phyloP scores from a whole-genome alignment of 1,284 basidiomycete genomes.

The Cryptococcus deneoformans region DNA sequence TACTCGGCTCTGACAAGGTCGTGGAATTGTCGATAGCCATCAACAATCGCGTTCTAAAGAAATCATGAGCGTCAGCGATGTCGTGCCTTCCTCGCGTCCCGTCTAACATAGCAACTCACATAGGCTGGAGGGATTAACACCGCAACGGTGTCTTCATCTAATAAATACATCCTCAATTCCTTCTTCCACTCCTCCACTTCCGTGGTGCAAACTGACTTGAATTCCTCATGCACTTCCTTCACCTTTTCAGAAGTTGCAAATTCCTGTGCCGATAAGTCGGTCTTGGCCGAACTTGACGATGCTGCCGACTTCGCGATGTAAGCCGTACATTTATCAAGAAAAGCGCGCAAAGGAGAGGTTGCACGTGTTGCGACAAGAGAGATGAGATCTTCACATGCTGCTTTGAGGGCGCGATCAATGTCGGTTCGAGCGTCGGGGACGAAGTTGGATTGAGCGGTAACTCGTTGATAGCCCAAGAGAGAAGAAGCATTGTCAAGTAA shows the following conservation, averaged over 20 bases:
- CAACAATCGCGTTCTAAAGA: conserved; percentile 60
- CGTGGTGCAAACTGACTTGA: conserved; percentile 52
- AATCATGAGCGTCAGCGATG: background rate
- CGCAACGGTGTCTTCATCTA: conserved; percentile 69
- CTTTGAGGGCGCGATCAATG: conserved; percentile 77
- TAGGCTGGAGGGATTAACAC: conserved; percentile 73
- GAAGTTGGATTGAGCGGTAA: conserved; percentile 20
- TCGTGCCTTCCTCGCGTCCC: too few species aligned
- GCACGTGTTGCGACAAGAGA: conserved; percentile 57
- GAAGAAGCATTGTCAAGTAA: conserved; percentile 67
- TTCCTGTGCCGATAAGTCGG: conserved; percentile 54
- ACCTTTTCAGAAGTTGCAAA: conserved; percentile 52
- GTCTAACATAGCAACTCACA: conserved; percentile 36
- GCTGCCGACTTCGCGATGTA: conserved; percentile 36
- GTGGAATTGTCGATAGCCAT: conserved; percentile 68
- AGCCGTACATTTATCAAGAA: conserved; percentile 56
- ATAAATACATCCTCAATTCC: conserved; percentile 68
- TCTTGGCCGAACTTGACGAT: conserved; percentile 25
- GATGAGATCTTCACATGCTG: conserved; percentile 78
- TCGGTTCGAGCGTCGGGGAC: conserved; percentile 57
- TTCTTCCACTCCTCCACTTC: conserved; percentile 59
- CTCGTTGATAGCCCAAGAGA: conserved; percentile 56
- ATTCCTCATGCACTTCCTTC: conserved; percentile 56
- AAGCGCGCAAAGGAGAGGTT: conserved; percentile 58
- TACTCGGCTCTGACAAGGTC: conserved; percentile 53